Conservation (phyloP, 192 early-diverging fungal genomes). For the Phlyctochytrium bullatum region DNA sequence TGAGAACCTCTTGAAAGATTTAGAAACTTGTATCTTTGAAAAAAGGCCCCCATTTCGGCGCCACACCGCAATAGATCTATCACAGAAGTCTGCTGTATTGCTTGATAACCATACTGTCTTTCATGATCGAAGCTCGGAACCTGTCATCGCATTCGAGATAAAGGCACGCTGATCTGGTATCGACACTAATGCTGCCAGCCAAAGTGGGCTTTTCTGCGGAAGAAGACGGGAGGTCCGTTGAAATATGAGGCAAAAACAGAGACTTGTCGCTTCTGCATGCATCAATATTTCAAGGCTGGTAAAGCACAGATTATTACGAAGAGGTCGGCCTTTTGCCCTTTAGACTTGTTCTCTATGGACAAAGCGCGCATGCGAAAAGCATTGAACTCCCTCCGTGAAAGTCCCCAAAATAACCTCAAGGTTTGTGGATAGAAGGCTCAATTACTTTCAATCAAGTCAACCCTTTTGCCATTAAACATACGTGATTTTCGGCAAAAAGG, state of each 20-base stretch:
- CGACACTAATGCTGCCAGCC: slow-evolving; percentile 41
- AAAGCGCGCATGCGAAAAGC: slow-evolving; percentile 30
- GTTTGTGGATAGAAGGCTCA: too few species aligned
- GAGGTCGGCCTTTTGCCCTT: slow-evolving; percentile 58
- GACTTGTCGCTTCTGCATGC: slow-evolving; percentile 77
- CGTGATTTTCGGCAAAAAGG: too few species aligned
- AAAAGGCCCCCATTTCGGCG: too few species aligned
- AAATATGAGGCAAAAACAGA: slow-evolving; percentile 46
- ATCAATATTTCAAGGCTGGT: slow-evolving; percentile 56
- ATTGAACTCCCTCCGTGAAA: slow-evolving; percentile 32
- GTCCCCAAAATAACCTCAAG: slow-evolving; percentile 58
- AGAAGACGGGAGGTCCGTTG: slow-evolving; percentile 34
- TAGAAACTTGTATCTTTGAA: too few species aligned
- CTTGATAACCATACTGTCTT: background rate
- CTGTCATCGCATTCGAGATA: too few species aligned
- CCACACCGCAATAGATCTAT: too few species aligned
- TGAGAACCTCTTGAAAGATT: too few species aligned
- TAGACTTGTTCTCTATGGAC: slow-evolving; percentile 62
- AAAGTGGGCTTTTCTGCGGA: slow-evolving; percentile 72
- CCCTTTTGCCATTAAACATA: too few species aligned
- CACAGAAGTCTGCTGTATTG: background rate
- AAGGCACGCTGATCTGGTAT: background rate
- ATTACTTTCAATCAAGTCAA: too few species aligned
- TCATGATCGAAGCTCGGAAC: too few species aligned
- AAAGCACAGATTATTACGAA: slow-evolving; percentile 14